Conservation (phyloP, 768 basidiomycete species). For the Leccinum disarticulatum region DNA sequence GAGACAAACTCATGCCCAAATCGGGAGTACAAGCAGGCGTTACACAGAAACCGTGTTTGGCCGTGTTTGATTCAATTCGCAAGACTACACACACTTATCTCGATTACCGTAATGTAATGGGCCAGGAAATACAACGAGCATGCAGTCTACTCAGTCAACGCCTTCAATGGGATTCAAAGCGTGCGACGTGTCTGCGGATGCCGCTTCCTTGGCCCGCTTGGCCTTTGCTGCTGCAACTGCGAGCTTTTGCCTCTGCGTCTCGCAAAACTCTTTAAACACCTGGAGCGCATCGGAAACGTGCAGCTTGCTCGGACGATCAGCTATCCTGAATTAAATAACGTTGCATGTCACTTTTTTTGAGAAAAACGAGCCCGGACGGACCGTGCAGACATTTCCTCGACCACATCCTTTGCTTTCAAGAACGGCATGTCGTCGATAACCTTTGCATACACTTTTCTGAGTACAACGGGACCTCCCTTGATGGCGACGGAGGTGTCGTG, state of each 20-base stretch:
- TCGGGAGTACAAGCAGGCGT: conserved; percentile 29
- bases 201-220: conserved; percentile 1
- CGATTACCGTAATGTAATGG: conserved; percentile 10
- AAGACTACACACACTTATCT: background rate
- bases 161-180: conserved; percentile 27
- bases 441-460: conserved; percentile 45
- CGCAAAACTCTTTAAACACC: conserved; percentile 47
- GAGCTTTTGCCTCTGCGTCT: conserved; percentile 45
- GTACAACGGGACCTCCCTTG: conserved; percentile 38
- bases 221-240: conserved; percentile 17
- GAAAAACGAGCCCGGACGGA: conserved; percentile 25
- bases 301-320: conserved; percentile 53
- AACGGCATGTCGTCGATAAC: conserved; percentile 57
- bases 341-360: background rate
- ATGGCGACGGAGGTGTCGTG: conserved; percentile 37
- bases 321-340: conserved; percentile 43
- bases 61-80: conserved; percentile 15
- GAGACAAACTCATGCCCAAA: conserved; percentile 30
- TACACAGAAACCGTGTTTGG: conserved; percentile 6
- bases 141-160: conserved; percentile 28
- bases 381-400: conserved; percentile 57
- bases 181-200: background rate
- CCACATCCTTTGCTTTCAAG: conserved; percentile 48
- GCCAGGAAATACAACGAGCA: background rate
- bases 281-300: conserved; percentile 54